phyloP scores from a whole-genome alignment of 495 filamentous ascomycete species.

The Neurospora sp. region DNA sequence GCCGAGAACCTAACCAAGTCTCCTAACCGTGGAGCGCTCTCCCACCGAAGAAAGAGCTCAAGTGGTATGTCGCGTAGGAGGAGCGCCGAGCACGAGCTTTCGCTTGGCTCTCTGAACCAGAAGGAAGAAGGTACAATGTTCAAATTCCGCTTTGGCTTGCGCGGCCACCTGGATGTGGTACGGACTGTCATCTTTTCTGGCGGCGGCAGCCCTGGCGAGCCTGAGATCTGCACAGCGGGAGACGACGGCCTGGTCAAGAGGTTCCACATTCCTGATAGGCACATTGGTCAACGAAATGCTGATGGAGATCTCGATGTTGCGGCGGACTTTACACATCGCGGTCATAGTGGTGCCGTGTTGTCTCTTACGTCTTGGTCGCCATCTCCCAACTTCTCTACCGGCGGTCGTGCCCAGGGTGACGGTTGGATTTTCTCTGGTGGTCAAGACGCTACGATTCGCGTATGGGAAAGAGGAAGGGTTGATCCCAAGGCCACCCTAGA shows the following conservation, averaged over 20 bases:
- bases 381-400: conserved; percentile 74
- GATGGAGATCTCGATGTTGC: conserved; percentile 72
- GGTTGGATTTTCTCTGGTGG: conserved; percentile 98
- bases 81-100: conserved; percentile 44
- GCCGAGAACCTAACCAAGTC: conserved; percentile 75
- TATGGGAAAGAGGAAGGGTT: conserved; percentile 89
- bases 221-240: conserved; percentile 91
- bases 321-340: conserved; percentile 89
- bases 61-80: conserved; percentile 47
- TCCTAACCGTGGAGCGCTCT: conserved; percentile 57
- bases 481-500: conserved; percentile 93
- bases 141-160: conserved; percentile 83
- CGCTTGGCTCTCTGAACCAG: conserved; percentile 31
- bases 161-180: conserved; percentile 89
- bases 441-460: conserved; percentile 82
- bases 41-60: conserved; percentile 76
- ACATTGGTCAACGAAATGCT: conserved; percentile 41
- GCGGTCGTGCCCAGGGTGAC: conserved; percentile 73
- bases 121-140: conserved; percentile 61
- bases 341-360: conserved; percentile 83
- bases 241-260: conserved; percentile 94
- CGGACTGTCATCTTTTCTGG: conserved; percentile 92
- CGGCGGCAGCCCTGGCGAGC: conserved; percentile 85
- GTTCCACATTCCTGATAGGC: conserved; percentile 79
- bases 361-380: conserved; percentile 78